phyloP scores from a whole-genome alignment of 352 stramenopile species.

The Phytophthora hybrid region DNA sequence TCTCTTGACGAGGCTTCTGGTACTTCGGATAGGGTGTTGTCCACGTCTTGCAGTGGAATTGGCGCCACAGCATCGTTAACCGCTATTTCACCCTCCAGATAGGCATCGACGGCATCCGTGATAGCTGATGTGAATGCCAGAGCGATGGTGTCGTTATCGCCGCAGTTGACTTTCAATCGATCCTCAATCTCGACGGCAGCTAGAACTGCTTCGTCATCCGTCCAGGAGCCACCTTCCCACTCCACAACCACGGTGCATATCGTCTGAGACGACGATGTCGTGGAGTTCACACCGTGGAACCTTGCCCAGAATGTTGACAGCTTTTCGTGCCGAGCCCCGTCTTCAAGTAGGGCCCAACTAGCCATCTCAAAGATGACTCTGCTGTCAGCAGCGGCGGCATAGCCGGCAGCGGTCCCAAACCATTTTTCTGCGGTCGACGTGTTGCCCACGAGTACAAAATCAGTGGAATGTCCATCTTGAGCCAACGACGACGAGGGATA shows the following conservation, averaged over 20 bases:
- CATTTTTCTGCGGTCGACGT: not conserved
- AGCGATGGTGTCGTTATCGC: slow-evolving; percentile 30
- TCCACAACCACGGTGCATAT: slow-evolving; percentile 32
- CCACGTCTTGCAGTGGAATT: slow-evolving; percentile 16
- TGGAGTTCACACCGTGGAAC: slow-evolving; percentile 20
- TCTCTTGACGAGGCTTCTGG: slow-evolving; percentile 8
- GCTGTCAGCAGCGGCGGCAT: slow-evolving; percentile 1
- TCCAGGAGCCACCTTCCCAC: slow-evolving; percentile 23
- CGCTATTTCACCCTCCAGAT: slow-evolving; percentile 19
- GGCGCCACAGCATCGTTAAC: slow-evolving; percentile 12
- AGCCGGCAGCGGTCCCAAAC: not conserved
- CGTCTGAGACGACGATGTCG: not conserved
- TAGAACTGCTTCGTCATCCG: not conserved
- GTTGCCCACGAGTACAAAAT: slow-evolving; percentile 17
- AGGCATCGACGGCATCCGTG: slow-evolving; percentile 1
- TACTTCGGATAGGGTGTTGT: not conserved
- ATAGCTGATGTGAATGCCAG: slow-evolving; percentile 33
- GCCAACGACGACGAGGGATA: not conserved
- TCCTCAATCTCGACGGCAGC: slow-evolving; percentile 11
- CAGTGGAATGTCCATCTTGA: not conserved
- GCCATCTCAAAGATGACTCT: slow-evolving; percentile 11
- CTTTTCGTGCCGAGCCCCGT: slow-evolving; percentile 12
- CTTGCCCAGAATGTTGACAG: slow-evolving; percentile 36
- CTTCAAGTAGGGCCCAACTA: slow-evolving; percentile 10
- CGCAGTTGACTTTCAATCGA: slow-evolving; percentile 21